These are phyloP conservation scores for Thelonectria discophora DNA, from an alignment of 2,329 filamentous ascomycete genomes.

Conservation along the genomic window DNA sequence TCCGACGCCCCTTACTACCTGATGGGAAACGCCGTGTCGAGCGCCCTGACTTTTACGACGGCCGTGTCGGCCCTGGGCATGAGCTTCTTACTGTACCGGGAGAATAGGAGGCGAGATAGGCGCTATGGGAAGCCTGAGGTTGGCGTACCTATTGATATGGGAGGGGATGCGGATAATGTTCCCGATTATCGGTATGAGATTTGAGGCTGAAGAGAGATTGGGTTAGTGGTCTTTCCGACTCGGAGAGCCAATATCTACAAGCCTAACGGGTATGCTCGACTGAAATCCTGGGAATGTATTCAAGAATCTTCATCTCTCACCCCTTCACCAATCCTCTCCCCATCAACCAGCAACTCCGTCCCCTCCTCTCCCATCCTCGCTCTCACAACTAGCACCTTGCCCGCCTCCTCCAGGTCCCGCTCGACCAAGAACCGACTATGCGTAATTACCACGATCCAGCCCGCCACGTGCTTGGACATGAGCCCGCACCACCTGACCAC, in stretches of 20 bases:
- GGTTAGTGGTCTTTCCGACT: no score
- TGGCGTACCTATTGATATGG: constrained; percentile 27
- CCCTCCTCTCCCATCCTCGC: constrained; percentile 30
- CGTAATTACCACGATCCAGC: constrained; percentile 35
- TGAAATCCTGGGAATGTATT: no score
- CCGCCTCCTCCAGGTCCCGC: constrained; percentile 20
- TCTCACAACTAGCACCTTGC: constrained; percentile 20
- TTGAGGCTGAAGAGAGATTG: no score
- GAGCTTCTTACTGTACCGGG: constrained; percentile 24
- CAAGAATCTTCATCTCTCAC: background rate
- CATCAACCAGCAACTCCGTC: constrained; percentile 25
- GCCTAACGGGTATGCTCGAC: no score
- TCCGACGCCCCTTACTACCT: constrained; percentile 26
- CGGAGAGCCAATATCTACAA: no score
- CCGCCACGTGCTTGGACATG: constrained; percentile 21
- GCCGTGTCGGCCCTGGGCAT: constrained; percentile 17
- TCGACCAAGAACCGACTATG: constrained; percentile 32
- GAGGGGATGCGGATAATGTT: constrained; percentile 27
- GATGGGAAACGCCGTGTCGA: constrained; percentile 29
- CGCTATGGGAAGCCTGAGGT: constrained; percentile 25
- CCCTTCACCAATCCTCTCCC: constrained; percentile 22
- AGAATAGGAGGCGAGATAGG: constrained; percentile 24
- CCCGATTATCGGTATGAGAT: constrained; percentile 29
- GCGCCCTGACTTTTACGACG: constrained; percentile 22
- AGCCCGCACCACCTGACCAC: constrained; percentile 29